phyloP scores from a whole-genome alignment of 2,329 filamentous ascomycete genomes.

The Exophiala oligosperma region DNA sequence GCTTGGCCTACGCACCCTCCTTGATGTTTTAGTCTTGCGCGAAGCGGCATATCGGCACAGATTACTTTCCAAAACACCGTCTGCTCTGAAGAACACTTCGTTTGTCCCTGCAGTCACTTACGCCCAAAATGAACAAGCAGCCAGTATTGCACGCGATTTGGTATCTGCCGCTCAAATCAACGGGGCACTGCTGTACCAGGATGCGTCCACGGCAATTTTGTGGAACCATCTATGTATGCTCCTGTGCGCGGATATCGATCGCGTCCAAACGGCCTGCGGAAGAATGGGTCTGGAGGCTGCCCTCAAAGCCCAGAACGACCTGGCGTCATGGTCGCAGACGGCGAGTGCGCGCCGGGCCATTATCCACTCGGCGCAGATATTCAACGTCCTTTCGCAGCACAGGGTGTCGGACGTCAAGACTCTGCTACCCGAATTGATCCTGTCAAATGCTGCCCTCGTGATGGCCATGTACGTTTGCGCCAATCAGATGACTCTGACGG shows the following conservation, averaged over 20 bases:
- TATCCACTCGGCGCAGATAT: conserved; percentile 54
- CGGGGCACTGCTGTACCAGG: neutral
- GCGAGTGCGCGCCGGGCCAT: conserved; percentile 50
- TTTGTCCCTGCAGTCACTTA: neutral
- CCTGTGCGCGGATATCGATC: conserved; percentile 3
- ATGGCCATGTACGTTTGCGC: conserved; percentile 4
- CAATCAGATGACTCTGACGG: neutral
- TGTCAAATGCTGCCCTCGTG: conserved; percentile 7
- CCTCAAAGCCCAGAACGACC: conserved; percentile 45
- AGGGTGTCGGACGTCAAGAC: conserved; percentile 48
- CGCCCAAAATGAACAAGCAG: neutral
- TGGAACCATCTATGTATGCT: conserved; percentile 12
- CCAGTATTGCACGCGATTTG: neutral
- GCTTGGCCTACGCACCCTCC: neutral
- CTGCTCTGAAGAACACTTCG: neutral
- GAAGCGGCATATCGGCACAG: neutral
- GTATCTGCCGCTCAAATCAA: neutral
- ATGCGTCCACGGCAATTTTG: neutral
- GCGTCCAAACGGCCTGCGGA: conserved; percentile 6
- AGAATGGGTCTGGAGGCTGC: neutral
- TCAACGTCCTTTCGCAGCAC: conserved; percentile 50
- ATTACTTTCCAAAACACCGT: neutral
- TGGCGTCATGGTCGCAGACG: conserved; percentile 51
- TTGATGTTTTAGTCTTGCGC: neutral
- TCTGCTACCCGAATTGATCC: neutral